Conservation (phyloP, 495 filamentous ascomycete genomes). For the Xylaria palmicola region DNA sequence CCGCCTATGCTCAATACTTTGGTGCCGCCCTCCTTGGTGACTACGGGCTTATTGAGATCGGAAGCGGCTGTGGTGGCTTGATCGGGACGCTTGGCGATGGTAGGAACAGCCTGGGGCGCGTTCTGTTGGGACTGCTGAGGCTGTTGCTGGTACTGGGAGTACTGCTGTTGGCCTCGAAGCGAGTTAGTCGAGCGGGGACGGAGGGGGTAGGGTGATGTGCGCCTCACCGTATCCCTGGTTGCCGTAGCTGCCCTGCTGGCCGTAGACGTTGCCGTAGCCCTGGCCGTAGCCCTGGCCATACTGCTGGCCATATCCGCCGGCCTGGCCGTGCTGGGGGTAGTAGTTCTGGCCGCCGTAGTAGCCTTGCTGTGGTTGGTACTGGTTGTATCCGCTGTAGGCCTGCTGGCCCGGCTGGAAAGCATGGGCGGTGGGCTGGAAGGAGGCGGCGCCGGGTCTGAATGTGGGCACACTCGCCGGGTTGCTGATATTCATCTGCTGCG, state of each 20-base stretch:
- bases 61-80: constrained; percentile 35
- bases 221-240: constrained; percentile 14
- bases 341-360: constrained; percentile 49
- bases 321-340: constrained; percentile 57
- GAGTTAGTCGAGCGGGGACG: constrained; percentile 17
- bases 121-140: constrained; percentile 57
- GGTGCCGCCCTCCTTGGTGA: constrained; percentile 45
- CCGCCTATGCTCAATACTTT: constrained; percentile 56
- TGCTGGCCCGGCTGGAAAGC: constrained; percentile 76
- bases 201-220: not conserved
- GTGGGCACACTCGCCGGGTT: constrained; percentile 36
- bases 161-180: constrained; percentile 37
- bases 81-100: constrained; percentile 66
- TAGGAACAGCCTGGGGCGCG: constrained; percentile 55
- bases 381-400: constrained; percentile 49
- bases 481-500: constrained; percentile 70
- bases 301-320: constrained; percentile 49
- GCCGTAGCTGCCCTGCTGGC: constrained; percentile 41
- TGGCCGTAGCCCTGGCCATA: constrained; percentile 60
- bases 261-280: constrained; percentile 56
- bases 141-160: constrained; percentile 49
- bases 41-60: constrained; percentile 46
- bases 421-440: constrained; percentile 77
- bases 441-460: constrained; percentile 74
- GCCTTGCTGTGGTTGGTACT: constrained; percentile 44